Evolutionary conservation across 768 basidiomycete genomes (phyloP).

Genomic region (Pisolithus microcarpus): DNA sequence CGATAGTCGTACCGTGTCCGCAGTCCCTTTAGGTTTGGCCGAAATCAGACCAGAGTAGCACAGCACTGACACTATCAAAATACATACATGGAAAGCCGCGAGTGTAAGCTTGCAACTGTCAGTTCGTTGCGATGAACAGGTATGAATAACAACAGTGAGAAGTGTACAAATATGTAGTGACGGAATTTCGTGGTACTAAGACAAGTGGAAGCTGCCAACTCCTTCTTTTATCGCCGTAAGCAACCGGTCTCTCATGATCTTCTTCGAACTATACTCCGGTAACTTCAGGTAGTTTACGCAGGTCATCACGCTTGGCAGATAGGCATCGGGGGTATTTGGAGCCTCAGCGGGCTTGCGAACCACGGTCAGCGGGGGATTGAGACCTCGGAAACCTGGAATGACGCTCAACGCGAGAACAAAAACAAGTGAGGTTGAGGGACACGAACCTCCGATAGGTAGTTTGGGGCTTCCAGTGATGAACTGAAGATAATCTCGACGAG

Average conservation of each 20-base stretch:
- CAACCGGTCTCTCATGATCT: conserved; percentile 78
- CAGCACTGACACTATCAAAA: no score
- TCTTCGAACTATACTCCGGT: conserved; percentile 89
- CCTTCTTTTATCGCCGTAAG: conserved; percentile 86
- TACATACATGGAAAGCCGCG: no score
- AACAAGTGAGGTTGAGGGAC: not conserved
- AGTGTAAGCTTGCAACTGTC: no score
- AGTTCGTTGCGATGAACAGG: conserved; percentile 6
- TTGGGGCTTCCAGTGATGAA: conserved; percentile 98
- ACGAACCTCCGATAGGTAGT: conserved; percentile 87
- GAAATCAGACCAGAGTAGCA: no score
- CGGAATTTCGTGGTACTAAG: conserved; percentile 37
- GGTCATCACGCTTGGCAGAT: conserved; percentile 97
- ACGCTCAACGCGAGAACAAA: conserved; percentile 1
- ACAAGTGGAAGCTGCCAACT: conserved; percentile 95
- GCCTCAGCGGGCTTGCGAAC: conserved; percentile 95
- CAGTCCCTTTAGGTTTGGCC: no score
- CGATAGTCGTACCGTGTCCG: not conserved
- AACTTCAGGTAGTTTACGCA: conserved; percentile 96
- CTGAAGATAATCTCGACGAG: conserved; percentile 84
- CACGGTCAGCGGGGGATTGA: conserved; percentile 91
- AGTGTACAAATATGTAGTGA: conserved; percentile 16
- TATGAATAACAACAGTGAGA: conserved; percentile 3
- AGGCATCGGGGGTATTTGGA: conserved; percentile 86
- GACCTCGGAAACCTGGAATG: conserved; percentile 77